Base-by-base conservation (phyloP, 257 asterid genomes). In the Capsicum pubescens region DNA sequence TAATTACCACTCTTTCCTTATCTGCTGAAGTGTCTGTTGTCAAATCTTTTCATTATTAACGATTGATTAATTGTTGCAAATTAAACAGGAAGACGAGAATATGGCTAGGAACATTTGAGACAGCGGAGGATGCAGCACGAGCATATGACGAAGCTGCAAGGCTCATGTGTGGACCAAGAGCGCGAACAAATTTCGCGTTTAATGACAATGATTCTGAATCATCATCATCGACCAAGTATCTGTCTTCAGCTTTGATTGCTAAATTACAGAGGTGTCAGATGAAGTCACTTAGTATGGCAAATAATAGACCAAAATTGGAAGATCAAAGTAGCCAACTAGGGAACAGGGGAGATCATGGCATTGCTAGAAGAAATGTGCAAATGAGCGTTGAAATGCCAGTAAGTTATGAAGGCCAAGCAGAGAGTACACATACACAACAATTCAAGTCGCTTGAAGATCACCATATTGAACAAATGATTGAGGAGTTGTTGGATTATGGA, bases 71-170 rank as follows among this genome's bases (percentile, higher is more conserved):
- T 71, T 44, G 5, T 6, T 36, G 61, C 19, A 19, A 32, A 26
- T 66, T 66, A 55, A 79, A 72, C 84, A 94, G 98, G 87, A 94
- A 94, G 85, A 93, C 93, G 0, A 88, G 97, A 83, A 90, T 94
- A 78, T 94, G 98, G 97, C 71, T 94, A 54, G 98, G 98, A 7
- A 94, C 98, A 46, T 94, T 91, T 59, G 94, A 93, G 88, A 94
- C 95, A 13, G 98, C 98, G 42, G 97, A 94, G 81, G 95, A 88
- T 63, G 98, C 98, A 1, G 98, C 98, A 2, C 83, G 94, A 83
- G 98, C 95, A 0, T 94, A 94, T 15, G 98, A 94, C 42, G 98
- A 92, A 87, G 98, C 98, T 8, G 98, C 98, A 6, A 84, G 93
- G 80, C 87, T 92, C 26, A 90, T 94, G 95, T 90, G 97, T 35